A percentile compares a stretch with the other conserved stretches of the same genome.
Conservation (phyloP, 2,329 filamentous ascomycete genomes). For the Chaetomium sp. region DNA sequence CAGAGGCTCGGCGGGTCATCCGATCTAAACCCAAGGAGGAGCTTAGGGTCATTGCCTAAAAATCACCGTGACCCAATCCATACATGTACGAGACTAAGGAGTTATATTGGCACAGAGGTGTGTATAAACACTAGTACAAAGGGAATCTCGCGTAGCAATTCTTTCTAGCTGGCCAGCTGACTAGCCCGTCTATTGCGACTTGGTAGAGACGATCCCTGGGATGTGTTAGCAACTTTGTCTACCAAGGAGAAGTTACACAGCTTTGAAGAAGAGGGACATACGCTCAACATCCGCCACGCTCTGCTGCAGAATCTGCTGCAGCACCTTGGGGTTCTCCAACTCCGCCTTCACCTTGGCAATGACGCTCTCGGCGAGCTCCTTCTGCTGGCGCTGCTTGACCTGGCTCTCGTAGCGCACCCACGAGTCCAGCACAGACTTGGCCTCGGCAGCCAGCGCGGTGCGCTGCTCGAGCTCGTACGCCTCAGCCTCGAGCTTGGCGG, state of each 20-base stretch:
- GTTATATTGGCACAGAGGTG: conserved; percentile 49
- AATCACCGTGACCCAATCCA: no score
- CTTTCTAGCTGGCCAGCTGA: conserved; percentile 15
- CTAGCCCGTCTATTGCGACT: conserved; percentile 50
- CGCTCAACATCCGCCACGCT: conserved; percentile 94
- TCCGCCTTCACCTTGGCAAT: conserved; percentile 99
- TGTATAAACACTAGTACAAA: conserved; percentile 52
- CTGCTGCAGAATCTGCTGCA: conserved; percentile 97
- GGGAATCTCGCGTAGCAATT: conserved; percentile 36
- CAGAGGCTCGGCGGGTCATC: no score
- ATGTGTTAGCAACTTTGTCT: conserved; percentile 12
- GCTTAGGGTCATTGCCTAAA: no score
- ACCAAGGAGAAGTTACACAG: no score
- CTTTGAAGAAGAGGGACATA: no score
- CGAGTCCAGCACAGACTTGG: conserved; percentile 91
- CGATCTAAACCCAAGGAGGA: no score
- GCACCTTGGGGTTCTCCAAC: conserved; percentile 92
- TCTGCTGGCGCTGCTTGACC: conserved; percentile 98
- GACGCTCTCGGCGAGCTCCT: conserved; percentile 84
- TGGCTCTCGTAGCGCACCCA: conserved; percentile 99
- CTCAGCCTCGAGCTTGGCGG: conserved; percentile 89
- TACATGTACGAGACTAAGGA: conserved; percentile 3
- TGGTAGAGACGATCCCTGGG: conserved; percentile 56
- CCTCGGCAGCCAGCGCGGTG: conserved; percentile 85
- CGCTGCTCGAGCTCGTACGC: conserved; percentile 96